Conservation (phyloP, 106 monocot species). For the Triglochin maritima region DNA sequence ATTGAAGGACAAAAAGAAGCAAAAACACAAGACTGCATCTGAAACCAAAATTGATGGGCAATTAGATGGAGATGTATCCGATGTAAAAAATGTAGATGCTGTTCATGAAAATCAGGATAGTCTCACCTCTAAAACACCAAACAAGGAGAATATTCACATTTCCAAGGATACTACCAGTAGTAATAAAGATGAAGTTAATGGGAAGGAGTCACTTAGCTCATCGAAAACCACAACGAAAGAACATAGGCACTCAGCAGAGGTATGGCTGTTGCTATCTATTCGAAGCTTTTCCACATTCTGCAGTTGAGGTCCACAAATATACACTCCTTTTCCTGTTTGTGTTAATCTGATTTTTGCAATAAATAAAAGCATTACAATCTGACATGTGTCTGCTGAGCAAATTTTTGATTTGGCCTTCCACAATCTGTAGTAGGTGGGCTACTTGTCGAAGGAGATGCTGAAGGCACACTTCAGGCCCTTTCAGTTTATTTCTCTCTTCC, state of each 20-base stretch:
- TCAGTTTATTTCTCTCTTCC: too few species aligned
- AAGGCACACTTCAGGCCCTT: too few species aligned
- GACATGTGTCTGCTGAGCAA: too few species aligned
- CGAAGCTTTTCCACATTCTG: too few species aligned
- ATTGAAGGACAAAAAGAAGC: neutral
- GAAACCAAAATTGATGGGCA: neutral
- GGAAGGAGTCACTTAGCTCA: neutral
- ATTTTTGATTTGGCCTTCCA: too few species aligned
- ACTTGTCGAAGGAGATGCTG: too few species aligned
- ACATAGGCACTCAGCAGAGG: neutral
- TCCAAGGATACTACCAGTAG: neutral
- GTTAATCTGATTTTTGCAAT: too few species aligned
- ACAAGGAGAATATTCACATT: neutral
- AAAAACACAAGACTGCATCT: neutral
- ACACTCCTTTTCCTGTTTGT: too few species aligned
- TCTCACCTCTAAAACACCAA: too few species aligned
- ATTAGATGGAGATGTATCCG: neutral
- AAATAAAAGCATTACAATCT: too few species aligned
- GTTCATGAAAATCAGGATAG: neutral
- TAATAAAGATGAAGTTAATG: neutral
- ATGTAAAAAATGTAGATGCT: neutral
- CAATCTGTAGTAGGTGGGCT: too few species aligned
- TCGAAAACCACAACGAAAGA: neutral
- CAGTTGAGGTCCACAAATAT: too few species aligned
- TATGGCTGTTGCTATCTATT: neutral